A percentile compares a stretch with the other conserved stretches of the same genome.
Conservation (phyloP, 192 early-diverging fungal genomes). For the Geosiphon pyriformis region DNA sequence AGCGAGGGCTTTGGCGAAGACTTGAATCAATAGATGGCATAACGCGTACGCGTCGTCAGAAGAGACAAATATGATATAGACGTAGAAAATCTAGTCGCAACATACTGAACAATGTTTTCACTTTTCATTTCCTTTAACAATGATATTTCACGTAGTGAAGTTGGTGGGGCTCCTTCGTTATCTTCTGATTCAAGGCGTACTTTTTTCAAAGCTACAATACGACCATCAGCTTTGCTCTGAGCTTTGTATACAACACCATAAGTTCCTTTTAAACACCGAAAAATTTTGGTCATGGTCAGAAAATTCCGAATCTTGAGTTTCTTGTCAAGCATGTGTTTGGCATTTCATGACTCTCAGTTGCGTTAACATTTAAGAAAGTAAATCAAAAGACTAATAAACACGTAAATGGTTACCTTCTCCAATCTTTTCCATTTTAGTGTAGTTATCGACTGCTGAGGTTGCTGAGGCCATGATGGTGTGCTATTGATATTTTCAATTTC, state of each 20-base stretch:
- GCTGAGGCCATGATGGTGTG: no score
- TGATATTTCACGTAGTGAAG: slow-evolving; percentile 67
- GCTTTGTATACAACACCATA: slow-evolving; percentile 82
- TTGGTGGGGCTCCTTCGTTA: slow-evolving; percentile 50
- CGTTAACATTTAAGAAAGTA: background rate
- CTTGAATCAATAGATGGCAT: no score
- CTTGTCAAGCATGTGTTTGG: background rate
- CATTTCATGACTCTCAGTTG: background rate
- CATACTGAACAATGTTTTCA: slow-evolving; percentile 66
- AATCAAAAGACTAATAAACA: background rate
- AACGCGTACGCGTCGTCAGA: no score
- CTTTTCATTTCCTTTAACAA: slow-evolving; percentile 66
- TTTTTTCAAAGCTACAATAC: slow-evolving; percentile 71
- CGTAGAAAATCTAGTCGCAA: no score
- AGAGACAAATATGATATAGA: no score
- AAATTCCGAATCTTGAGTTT: background rate
- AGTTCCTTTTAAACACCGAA: slow-evolving; percentile 43
- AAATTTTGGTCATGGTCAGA: background rate
- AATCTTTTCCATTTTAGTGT: slow-evolving; percentile 71
- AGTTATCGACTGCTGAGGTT: no score
- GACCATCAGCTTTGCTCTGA: slow-evolving; percentile 44
- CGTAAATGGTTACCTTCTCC: slow-evolving; percentile 39
- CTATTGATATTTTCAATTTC: no score
- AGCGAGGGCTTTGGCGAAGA: background rate
- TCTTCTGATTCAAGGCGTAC: slow-evolving; percentile 62